phyloP scores from a whole-genome alignment of 2,329 filamentous ascomycete genomes.

The Nemania serpens region DNA sequence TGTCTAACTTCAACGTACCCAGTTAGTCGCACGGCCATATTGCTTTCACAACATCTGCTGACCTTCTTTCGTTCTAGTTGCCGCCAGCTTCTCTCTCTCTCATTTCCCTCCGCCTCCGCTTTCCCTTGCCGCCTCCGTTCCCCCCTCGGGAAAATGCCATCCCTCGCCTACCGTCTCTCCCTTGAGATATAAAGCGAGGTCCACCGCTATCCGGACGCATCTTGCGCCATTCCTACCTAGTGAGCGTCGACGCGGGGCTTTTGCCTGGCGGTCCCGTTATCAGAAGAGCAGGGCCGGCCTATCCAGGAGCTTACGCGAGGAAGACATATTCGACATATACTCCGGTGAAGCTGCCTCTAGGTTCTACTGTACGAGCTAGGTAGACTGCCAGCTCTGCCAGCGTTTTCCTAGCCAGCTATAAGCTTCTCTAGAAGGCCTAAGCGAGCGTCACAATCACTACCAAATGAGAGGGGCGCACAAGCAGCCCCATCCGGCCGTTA shows the following conservation, averaged over 20 bases:
- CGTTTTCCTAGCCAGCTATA: neutral
- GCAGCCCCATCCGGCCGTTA: neutral
- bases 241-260: conserved; percentile 1
- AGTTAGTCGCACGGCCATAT: conserved; percentile 19
- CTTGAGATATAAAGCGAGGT: conserved; percentile 2
- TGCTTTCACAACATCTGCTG: conserved; percentile 21
- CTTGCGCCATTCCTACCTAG: neutral
- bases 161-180: neutral
- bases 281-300: neutral
- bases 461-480: neutral
- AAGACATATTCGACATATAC: neutral
- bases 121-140: neutral
- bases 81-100: neutral
- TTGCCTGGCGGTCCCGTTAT: neutral
- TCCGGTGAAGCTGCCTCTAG: neutral
- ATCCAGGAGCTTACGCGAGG: neutral
- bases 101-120: neutral
- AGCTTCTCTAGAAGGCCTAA: neutral
- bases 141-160: neutral
- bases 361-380: neutral
- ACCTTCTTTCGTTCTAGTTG: neutral
- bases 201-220: conserved; percentile 1
- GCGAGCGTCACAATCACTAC: neutral
- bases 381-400: neutral
- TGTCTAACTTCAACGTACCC: conserved; percentile 26